Evolutionary conservation across 2,329 filamentous ascomycete genomes (phyloP), one percentile per base, ranked within the genome.

Genomic region (Scedosporium apiospermum): DNA sequence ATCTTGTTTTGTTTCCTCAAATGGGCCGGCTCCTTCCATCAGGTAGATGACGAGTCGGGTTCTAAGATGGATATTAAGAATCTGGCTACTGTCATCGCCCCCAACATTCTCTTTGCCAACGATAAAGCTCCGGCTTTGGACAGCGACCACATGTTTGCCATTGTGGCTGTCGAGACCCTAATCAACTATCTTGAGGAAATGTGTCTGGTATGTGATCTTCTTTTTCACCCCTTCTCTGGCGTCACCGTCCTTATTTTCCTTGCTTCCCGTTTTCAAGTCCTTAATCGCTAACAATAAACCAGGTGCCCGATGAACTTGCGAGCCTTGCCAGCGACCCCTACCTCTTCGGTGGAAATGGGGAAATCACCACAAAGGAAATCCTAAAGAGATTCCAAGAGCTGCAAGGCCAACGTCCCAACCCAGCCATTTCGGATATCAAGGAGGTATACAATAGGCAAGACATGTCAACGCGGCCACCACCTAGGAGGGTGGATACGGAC

Each of bases 61-160:
- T 97, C 93, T 68, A 97, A 98, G 81, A 99, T 99, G 95, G 95
- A 99, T 73, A 90, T 96, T 61, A 92, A 96, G 78, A 99, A 99
- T 71, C 83, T 99, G 66, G 91, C 95, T 3, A 98, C 96, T 3
- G 95, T 99, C 66, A 97, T 99, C 74, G 93, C 93, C 4, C 95
- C 95, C 0, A 99, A 99, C 70, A 91, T 99, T 65, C 82, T 97
- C 12, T 93, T 90, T 68, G 90, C 88, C 67, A 80, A 80, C 67
- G 77, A 83, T 51, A 89, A 88, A 72, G 82, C 81, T 58, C 80
- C 83, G 6, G 85, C 84, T 53, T 84, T 92, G 66, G 93, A 96
- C 68, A 87, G 88, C 69, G 92, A 96, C 68, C 95, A 92, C 65
- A 97, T 98, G 78, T 84, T 90, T 70, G 92, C 93, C 34, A 97